phyloP scores from a whole-genome alignment of 129 eudicot genomes.

The Ambrosia trifida region DNA sequence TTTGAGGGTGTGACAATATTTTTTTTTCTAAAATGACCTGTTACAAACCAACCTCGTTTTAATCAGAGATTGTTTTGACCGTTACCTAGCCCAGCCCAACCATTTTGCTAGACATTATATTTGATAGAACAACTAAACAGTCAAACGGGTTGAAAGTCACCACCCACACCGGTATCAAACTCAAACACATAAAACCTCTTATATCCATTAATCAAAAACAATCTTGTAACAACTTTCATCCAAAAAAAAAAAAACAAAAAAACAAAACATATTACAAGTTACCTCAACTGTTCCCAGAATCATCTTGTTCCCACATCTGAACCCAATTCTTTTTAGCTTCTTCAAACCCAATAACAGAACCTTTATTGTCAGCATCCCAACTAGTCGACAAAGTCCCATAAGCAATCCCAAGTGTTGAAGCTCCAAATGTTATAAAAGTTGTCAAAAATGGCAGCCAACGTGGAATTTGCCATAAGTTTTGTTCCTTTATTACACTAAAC shows the following conservation, averaged over 20 bases:
- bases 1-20: no score
- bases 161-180: neutral
- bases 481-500: constrained; percentile 48
- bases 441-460: constrained; percentile 74
- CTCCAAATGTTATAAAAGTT: constrained; percentile 64
- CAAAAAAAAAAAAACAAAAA: no score
- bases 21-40: neutral
- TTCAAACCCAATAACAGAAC: constrained; percentile 74
- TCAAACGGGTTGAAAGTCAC: neutral
- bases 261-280: neutral
- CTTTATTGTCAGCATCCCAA: constrained; percentile 69
- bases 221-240: neutral
- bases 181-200: neutral
- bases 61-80: neutral
- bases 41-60: neutral
- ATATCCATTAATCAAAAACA: neutral
- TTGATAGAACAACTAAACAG: neutral
- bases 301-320: constrained; percentile 79
- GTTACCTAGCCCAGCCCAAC: neutral
- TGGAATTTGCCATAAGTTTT: constrained; percentile 63
- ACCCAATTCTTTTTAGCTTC: constrained; percentile 80
- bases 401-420: constrained; percentile 83
- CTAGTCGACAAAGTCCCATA: constrained; percentile 82
- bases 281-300: constrained; percentile 30
- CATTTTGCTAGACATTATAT: neutral